Percentiles rank a stretch among this genome's conserved stretches.
These are phyloP conservation scores for Monilinia fructicola DNA, from an alignment of 2,329 filamentous ascomycete genomes.

Conservation along the genomic window DNA sequence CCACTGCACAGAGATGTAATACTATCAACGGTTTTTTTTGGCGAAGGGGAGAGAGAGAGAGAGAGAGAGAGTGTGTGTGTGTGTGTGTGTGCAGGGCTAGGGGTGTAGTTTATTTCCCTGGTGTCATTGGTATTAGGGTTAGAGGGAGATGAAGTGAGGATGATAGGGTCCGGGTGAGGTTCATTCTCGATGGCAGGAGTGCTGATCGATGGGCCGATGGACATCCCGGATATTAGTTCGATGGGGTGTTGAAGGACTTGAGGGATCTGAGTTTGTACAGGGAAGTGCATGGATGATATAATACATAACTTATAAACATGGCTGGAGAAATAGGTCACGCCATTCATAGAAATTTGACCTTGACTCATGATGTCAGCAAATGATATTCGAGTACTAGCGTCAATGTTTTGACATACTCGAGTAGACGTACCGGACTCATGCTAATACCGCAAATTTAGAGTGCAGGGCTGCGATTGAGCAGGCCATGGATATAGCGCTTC, in stretches of 20 bases:
- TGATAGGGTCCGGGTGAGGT: slow-evolving; percentile 23
- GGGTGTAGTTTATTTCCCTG: slow-evolving; percentile 45
- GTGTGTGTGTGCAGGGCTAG: slow-evolving; percentile 44
- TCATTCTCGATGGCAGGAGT: slow-evolving; percentile 14
- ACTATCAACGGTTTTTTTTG: slow-evolving; percentile 45
- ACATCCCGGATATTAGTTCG: background rate
- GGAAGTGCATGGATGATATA: background rate
- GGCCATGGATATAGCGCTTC: background rate
- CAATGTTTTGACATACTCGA: too few relatives aligned
- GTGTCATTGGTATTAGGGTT: background rate
- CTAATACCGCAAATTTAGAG: background rate
- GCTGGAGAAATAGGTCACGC: too few relatives aligned
- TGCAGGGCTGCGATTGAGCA: background rate
- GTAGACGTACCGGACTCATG: background rate
- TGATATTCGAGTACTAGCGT: background rate
- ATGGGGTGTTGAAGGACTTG: background rate
- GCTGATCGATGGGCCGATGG: background rate
- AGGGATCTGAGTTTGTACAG: background rate
- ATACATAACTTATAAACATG: background rate
- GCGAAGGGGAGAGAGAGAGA: slow-evolving; percentile 40
- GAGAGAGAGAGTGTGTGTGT: too few relatives aligned
- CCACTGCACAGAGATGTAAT: slow-evolving; percentile 50
- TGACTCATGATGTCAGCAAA: background rate
- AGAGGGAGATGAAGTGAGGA: slow-evolving; percentile 8
- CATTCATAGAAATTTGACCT: background rate